Evolutionary conservation across 306 rosid species (phyloP), one percentile per base, ranked within the genome.

Genomic region (Citrullus amarus): DNA sequence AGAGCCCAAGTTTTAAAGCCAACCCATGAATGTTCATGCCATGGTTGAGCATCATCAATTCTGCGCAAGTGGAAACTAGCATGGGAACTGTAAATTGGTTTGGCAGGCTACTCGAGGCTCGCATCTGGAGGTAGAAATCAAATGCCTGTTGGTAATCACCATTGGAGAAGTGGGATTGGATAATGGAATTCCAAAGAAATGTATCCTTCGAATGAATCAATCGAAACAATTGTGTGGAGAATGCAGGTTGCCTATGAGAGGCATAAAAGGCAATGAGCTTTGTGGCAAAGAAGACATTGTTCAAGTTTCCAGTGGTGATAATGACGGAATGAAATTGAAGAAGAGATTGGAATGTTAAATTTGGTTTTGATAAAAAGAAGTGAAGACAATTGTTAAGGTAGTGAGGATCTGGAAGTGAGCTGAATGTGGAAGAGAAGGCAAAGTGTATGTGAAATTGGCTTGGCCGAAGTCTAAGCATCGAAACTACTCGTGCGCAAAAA

Each of bases 141-240:
- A 86, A 86, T 75, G 90, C 82, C 7, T 79, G 81, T 0, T 59
- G 30, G 81, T 63, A 87, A 73, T 71, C 56, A 39, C 84, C 89
- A 78, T 85, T 87, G 25, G 90, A 88, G 82, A 88, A 91, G n/a
- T 88, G 90, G 80, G 93, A 83, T 82, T 89, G 87, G 83, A 91
- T 83, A n/a, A 91, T 75, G 55, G 98, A 93, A 81, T 93, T 91
- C 93, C 91, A 87, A 73, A 90, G 83, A 79, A 93, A 91, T 58
- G 63, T 79, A 43, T 89, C 95, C 76, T 85, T 87, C 38, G 79
- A 86, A 63, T 76, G 79, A 81, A 86, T 85, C 3, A 85, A 85
- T 51, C n/a, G 74, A 65, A 88, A 91, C 13, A 89, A 80, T 73
- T 68, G 69, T 56, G 93, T 60, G 75, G 88, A 82, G 30, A 65